These are phyloP conservation scores for Dissophora globulifera DNA, from an alignment of 192 early-diverging fungal species.

Conservation along the genomic window DNA sequence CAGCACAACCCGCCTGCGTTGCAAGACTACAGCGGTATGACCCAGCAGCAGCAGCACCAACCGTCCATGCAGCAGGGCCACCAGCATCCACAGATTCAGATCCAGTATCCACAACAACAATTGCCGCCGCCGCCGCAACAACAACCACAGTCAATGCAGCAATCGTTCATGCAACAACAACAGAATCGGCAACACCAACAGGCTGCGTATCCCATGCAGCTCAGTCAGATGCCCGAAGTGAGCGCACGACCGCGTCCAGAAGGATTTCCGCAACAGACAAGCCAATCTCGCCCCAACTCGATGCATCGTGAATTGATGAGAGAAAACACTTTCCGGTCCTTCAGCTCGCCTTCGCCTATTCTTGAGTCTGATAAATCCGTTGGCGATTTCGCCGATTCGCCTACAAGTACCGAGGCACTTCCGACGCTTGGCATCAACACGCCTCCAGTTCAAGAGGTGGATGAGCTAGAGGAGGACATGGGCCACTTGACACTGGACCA, in stretches of 20 bases:
- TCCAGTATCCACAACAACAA: constrained; percentile 19
- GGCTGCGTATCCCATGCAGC: constrained; percentile 3
- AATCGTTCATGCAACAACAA: constrained; percentile 4
- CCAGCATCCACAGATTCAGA: constrained; percentile 10
- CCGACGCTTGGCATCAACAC: constrained; percentile 11
- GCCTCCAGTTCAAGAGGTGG: constrained; percentile 28
- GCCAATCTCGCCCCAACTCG: background rate
- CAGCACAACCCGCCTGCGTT: constrained; percentile 26
- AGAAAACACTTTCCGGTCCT: constrained; percentile 17
- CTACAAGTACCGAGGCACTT: background rate
- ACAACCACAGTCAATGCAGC: constrained; percentile 23
- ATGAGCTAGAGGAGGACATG: constrained; percentile 65
- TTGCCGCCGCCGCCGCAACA: constrained; percentile 8
- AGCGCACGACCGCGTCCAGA: constrained; percentile 3
- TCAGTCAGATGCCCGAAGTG: constrained; percentile 23
- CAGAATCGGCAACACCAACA: constrained; percentile 16
- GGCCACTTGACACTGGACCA: constrained; percentile 76
- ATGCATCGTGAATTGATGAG: constrained; percentile 27
- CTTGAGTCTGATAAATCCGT: constrained; percentile 23
- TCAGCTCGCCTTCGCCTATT: constrained; percentile 41
- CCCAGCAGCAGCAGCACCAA: constrained; percentile 25
- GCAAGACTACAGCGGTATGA: constrained; percentile 16
- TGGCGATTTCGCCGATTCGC: constrained; percentile 2
- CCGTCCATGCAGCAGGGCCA: constrained; percentile 13
- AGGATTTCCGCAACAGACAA: background rate